A percentile compares a stretch with the other conserved stretches of the same genome.
These are phyloP conservation scores for Ceratobasidium sp. DNA, from an alignment of 1,284 basidiomycete species.

Conservation along the genomic window DNA sequence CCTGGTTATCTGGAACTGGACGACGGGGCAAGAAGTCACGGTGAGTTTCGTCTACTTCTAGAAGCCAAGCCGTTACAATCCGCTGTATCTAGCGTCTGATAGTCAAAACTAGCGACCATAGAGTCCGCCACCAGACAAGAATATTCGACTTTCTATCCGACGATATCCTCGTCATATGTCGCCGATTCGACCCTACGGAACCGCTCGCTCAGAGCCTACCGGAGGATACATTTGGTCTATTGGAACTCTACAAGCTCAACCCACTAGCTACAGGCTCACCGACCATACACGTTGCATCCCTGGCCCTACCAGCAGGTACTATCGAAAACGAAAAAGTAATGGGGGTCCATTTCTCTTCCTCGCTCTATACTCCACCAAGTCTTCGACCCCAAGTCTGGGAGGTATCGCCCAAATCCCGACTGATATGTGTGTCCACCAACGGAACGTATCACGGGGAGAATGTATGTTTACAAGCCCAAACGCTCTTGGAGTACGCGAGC, in stretches of 20 bases:
- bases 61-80: neutral
- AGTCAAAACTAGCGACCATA: neutral
- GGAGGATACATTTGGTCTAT: neutral
- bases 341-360: neutral
- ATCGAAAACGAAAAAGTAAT: neutral
- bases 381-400: slow-evolving; percentile 3
- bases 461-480: neutral
- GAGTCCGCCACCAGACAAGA: neutral
- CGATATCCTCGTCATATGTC: neutral
- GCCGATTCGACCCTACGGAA: neutral
- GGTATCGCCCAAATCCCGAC: neutral
- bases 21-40: neutral
- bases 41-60: neutral
- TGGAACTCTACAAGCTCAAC: neutral
- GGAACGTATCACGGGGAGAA: neutral
- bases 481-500: neutral
- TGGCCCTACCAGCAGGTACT: neutral
- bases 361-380: neutral
- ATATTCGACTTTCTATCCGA: slow-evolving; percentile 1
- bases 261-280: neutral
- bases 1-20: slow-evolving; percentile 2
- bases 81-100: neutral
- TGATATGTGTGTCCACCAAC: neutral
- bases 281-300: neutral
- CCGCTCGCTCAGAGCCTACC: neutral